Evolutionary conservation across 169 alveolate genomes (phyloP).

Genomic region (Plasmodium cynomolgi): DNA sequence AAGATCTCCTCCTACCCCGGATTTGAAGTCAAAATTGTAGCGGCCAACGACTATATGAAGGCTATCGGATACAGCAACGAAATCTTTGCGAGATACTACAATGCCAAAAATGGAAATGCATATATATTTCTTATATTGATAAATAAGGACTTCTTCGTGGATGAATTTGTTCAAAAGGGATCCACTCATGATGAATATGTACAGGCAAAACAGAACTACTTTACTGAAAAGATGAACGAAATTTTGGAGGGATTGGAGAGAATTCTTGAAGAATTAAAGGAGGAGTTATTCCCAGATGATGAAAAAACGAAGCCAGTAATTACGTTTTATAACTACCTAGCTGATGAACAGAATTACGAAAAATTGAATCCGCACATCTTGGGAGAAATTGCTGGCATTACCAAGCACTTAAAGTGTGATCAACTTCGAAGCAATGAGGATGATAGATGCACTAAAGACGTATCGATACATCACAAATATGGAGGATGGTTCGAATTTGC

Average conservation of each 20-base stretch:
- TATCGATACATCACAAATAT: constrained; percentile 54
- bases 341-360: constrained; percentile 6
- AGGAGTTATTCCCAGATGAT: constrained; percentile 10
- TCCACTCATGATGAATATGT: not conserved
- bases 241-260: constrained; percentile 1
- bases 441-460: constrained; percentile 14
- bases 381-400: constrained; percentile 68
- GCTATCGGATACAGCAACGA: constrained; percentile 10
- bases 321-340: constrained; percentile 27
- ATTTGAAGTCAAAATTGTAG: constrained; percentile 27
- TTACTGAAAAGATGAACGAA: not conserved
- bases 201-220: constrained; percentile 3
- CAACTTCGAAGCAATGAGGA: not conserved
- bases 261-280: constrained; percentile 3
- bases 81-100: not conserved
- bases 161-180: constrained; percentile 18
- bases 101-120: constrained; percentile 12
- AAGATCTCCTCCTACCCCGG: not conserved
- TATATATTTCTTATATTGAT: constrained; percentile 28
- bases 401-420: constrained; percentile 47
- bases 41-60: constrained; percentile 32
- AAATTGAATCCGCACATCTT: constrained; percentile 50
- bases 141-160: constrained; percentile 31
- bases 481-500: constrained; percentile 76
- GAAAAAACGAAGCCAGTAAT: constrained; percentile 2